A percentile compares a stretch with the other conserved stretches of the same genome.
phyloP scores from a whole-genome alignment of 345 rosid species.

The Pugionium cornutum region DNA sequence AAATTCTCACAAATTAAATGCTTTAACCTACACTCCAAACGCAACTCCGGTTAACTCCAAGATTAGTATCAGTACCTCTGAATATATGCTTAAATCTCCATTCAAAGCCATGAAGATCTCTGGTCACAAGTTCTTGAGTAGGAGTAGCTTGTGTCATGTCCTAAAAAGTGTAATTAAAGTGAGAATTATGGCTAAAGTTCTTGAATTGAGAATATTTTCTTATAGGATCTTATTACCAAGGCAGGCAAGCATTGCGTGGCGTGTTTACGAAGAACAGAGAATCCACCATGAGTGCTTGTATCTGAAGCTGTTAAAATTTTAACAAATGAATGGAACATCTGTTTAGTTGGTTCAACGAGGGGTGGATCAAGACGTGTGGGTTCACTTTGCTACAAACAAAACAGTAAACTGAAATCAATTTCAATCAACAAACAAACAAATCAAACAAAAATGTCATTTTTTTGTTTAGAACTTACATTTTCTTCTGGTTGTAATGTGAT shows the following conservation, averaged over 20 bases:
- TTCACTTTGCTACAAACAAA: slow-evolving; percentile 68
- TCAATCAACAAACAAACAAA: not conserved
- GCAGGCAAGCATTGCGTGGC: slow-evolving; percentile 80
- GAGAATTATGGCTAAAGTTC: not conserved
- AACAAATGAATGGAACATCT: slow-evolving; percentile 62
- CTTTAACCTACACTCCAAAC: too few species aligned
- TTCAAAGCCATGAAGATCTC: slow-evolving; percentile 76
- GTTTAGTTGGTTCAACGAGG: slow-evolving; percentile 51
- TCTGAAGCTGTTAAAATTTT: slow-evolving; percentile 89
- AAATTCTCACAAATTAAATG: too few species aligned
- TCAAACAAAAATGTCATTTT: not conserved
- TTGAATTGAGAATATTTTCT: not conserved
- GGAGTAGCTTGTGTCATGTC: slow-evolving; percentile 61
- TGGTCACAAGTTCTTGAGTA: slow-evolving; percentile 71
- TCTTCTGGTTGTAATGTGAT: slow-evolving; percentile 72
- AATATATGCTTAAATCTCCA: slow-evolving; percentile 84
- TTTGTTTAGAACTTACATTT: slow-evolving; percentile 48
- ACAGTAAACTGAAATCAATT: too few species aligned
- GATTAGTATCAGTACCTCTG: slow-evolving; percentile 52
- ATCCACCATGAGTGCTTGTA: slow-evolving; percentile 93
- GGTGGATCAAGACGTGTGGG: slow-evolving; percentile 58
- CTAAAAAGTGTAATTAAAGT: slow-evolving; percentile 28
- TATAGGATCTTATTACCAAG: slow-evolving; percentile 46
- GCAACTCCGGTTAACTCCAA: too few species aligned
- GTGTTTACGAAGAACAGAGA: slow-evolving; percentile 85